These are phyloP conservation scores for Glonium stellatum DNA, from an alignment of 495 filamentous ascomycete genomes.

Conservation along the genomic window DNA sequence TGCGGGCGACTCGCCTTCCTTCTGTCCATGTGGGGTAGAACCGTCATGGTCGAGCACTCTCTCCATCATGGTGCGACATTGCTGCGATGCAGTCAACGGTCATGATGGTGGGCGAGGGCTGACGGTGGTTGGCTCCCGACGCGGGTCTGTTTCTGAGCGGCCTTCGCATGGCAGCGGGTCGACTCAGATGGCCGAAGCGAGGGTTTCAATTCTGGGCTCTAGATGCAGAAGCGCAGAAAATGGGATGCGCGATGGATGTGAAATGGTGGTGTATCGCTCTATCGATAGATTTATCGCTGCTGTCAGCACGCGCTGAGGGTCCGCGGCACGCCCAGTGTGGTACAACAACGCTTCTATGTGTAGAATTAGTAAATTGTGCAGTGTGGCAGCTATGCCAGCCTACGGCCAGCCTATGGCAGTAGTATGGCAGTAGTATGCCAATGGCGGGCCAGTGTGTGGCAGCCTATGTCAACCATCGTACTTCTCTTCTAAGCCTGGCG, in stretches of 20 bases:
- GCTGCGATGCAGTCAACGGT: not conserved
- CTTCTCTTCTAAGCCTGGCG: not conserved
- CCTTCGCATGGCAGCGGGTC: not conserved
- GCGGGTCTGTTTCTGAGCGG: not conserved
- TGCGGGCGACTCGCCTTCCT: not conserved
- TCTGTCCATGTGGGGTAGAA: slow-evolving; percentile 2
- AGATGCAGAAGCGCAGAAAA: not conserved
- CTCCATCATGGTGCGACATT: not conserved
- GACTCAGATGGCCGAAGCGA: not conserved
- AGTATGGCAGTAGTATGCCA: too few relatives aligned
- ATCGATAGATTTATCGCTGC: not conserved
- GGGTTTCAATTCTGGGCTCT: not conserved
- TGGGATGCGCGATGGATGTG: not conserved
- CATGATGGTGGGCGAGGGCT: slow-evolving; percentile 1
- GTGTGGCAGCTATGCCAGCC: too few relatives aligned
- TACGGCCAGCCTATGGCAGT: too few relatives aligned
- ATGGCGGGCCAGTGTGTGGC: too few relatives aligned
- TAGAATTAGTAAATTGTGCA: not conserved
- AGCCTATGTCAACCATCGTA: not conserved
- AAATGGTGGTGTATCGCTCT: not conserved
- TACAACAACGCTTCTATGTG: not conserved
- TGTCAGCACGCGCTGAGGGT: not conserved
- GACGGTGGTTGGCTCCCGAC: not conserved
- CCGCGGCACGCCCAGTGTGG: not conserved
- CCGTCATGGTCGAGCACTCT: not conserved